Evolutionary conservation across 495 filamentous ascomycete genomes (phyloP).

Genomic region (Annulohypoxylon stygium): DNA sequence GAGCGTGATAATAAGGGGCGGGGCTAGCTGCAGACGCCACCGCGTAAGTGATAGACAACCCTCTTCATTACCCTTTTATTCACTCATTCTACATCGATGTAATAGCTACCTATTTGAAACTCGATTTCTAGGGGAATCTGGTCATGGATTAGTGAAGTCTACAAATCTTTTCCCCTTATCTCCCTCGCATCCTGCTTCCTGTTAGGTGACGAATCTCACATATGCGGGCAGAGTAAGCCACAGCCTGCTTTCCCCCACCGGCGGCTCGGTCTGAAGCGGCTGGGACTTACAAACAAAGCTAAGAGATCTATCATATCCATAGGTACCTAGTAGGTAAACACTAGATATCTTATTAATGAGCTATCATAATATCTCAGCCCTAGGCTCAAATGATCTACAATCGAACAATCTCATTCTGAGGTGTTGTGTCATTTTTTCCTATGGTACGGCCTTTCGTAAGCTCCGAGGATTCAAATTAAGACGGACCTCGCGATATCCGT

Average conservation of each 20-base stretch:
- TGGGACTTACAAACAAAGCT: not conserved
- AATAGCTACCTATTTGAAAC: not conserved
- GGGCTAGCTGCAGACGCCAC: not conserved
- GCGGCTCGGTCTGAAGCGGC: not conserved
- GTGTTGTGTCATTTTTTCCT: not conserved
- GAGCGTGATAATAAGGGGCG: not conserved
- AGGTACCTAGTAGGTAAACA: too few species aligned
- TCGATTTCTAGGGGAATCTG: not conserved
- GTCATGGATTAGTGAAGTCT: not conserved
- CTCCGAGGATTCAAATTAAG: not conserved
- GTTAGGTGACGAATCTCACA: not conserved
- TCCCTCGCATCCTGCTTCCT: not conserved
- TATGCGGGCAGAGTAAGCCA: not conserved
- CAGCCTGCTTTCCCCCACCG: not conserved
- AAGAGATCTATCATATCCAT: not conserved
- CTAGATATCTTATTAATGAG: not conserved
- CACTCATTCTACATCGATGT: not conserved
- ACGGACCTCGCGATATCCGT: constrained; percentile 3
- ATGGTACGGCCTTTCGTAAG: not conserved
- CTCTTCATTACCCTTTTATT: not conserved
- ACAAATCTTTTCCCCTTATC: not conserved
- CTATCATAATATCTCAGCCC: not conserved
- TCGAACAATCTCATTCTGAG: not conserved
- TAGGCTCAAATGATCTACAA: not conserved
- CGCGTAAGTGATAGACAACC: not conserved